Conservation (phyloP, 2,329 filamentous ascomycete species). For the Zymoseptoria tritici region DNA sequence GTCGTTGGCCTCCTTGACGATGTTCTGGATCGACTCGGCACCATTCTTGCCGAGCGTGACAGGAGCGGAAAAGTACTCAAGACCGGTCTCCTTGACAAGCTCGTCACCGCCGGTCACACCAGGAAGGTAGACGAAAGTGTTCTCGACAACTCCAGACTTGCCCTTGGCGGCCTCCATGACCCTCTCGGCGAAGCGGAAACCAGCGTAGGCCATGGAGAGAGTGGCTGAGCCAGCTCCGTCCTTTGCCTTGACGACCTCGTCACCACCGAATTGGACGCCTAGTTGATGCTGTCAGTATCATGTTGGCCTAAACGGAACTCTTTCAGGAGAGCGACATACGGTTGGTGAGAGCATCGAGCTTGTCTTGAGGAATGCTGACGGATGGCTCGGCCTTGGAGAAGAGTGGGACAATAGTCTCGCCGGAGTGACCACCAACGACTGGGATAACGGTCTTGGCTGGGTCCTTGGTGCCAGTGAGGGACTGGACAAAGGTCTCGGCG, state of each 20-base stretch:
- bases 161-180: constrained; percentile 82
- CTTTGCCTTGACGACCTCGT: constrained; percentile 94
- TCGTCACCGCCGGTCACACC: constrained; percentile 82
- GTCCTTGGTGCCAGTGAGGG: constrained; percentile 73
- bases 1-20: constrained; percentile 67
- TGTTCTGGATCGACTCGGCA: constrained; percentile 76
- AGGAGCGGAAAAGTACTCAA: constrained; percentile 92
- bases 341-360: constrained; percentile 84
- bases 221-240: constrained; percentile 85
- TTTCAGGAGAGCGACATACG: constrained; percentile 44
- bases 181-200: constrained; percentile 93
- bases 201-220: constrained; percentile 91
- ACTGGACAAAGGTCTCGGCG: constrained; percentile 90
- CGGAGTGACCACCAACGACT: constrained; percentile 94
- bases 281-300: constrained; percentile 9
- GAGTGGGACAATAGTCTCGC: constrained; percentile 94
- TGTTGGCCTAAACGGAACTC: neutral
- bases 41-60: constrained; percentile 81
- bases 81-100: constrained; percentile 72
- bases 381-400: constrained; percentile 84
- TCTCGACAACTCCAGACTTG: constrained; percentile 87
- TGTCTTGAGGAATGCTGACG: constrained; percentile 76
- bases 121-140: constrained; percentile 90
- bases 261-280: constrained; percentile 92
- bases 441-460: constrained; percentile 78